Evolutionary conservation across 2,329 filamentous ascomycete genomes (phyloP), one percentile per base, ranked within the genome.

Genomic region (Neocatenulostroma microsporum): DNA sequence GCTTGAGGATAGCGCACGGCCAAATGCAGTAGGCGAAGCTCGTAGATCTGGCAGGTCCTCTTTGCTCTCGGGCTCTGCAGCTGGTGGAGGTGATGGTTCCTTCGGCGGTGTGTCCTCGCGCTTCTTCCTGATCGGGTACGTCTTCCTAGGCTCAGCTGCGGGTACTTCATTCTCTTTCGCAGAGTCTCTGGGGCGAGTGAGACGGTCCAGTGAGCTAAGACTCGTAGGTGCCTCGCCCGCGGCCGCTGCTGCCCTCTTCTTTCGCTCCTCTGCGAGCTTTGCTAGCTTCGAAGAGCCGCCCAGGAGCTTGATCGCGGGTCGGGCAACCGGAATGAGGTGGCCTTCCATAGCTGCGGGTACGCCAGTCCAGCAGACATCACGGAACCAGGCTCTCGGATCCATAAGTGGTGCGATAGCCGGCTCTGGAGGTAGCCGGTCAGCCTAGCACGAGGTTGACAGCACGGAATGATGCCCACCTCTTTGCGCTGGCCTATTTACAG

Each of bases 251-350:
- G 78, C 79, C 60, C 87, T 94, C 62, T 84, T 88, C 58, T 87
- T 88, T 19, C 87, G 74, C 36, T 84, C 82, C 21, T 86, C 86
- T 34, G 89, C 88, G 27, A 98, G 68, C 31, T 86, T 86, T 51
- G 94, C 89, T 30, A 98, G 69, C 54, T 98, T 98, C 4, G 89
- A 94, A 7, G 78, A 74, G 21, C 91, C 93, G 20, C 91, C 93
- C 2, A 94, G 62, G 0, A 98, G 68, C 2, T 86, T 82, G n/a
- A n/a, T n/a, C n/a, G n/a, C n/a, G 13, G 79, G 74, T 31, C 65
- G 67, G 36, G 73, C 69, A 33, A 83, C 62, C 24, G 52, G 44
- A 9, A 88, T 73, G 12, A 81, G 70, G 12, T 69, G 58, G 24
- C 82, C 74, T 47, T 74, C 29, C 9, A 24, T 23, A 21, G 34